These are phyloP conservation scores for Daldinia grandis DNA, from an alignment of 495 filamentous ascomycete genomes.

Conservation along the genomic window DNA sequence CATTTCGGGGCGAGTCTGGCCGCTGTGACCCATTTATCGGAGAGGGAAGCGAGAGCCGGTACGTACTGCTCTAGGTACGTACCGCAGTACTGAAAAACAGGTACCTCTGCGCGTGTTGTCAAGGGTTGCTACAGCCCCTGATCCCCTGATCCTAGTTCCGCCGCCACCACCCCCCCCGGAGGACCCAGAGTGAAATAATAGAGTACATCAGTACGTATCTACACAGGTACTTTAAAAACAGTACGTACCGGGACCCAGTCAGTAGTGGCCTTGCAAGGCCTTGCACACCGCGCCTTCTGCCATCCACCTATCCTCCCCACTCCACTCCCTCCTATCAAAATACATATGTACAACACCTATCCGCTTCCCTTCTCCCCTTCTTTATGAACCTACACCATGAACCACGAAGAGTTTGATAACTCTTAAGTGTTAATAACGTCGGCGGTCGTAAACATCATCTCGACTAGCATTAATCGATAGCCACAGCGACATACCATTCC, in stretches of 20 bases:
- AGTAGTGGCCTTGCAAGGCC: slow-evolving; percentile 36
- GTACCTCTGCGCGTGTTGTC: slow-evolving; percentile 43
- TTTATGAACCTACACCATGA: slow-evolving; percentile 32
- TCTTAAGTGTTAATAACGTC: slow-evolving; percentile 32
- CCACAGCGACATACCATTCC: neutral
- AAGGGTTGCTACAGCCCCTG: slow-evolving; percentile 40
- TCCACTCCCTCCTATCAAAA: slow-evolving; percentile 46
- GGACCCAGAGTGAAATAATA: slow-evolving; percentile 35
- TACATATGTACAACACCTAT: slow-evolving; percentile 46
- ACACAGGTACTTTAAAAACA: neutral
- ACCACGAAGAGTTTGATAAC: slow-evolving; percentile 35
- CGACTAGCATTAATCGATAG: slow-evolving; percentile 35
- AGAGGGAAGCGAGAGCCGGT: slow-evolving; percentile 29
- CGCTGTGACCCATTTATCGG: slow-evolving; percentile 37
- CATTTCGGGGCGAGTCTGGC: slow-evolving; percentile 42
- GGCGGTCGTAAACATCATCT: slow-evolving; percentile 36
- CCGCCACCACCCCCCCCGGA: slow-evolving; percentile 27
- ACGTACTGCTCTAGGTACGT: slow-evolving; percentile 17
- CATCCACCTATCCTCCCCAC: slow-evolving; percentile 39
- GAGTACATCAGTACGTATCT: slow-evolving; percentile 11
- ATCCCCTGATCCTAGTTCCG: slow-evolving; percentile 37
- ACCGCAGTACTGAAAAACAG: slow-evolving; percentile 1
- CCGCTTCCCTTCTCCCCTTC: slow-evolving; percentile 30
- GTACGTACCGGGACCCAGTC: slow-evolving; percentile 39
- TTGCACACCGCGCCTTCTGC: slow-evolving; percentile 46